phyloP scores from a whole-genome alignment of 2,329 filamentous ascomycete species.

The Ophiostoma novo-ulmi region DNA sequence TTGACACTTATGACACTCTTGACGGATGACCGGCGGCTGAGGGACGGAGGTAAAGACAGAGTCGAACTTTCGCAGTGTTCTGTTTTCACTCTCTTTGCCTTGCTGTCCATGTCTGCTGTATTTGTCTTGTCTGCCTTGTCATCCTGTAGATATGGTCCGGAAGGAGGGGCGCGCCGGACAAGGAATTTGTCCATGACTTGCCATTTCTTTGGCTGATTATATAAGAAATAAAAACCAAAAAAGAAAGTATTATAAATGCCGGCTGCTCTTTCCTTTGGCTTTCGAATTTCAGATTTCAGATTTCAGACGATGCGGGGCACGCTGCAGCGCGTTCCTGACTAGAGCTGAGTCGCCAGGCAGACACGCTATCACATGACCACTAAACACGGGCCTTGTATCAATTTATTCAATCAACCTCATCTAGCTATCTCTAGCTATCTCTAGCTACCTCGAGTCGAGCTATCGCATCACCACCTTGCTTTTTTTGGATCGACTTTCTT shows the following conservation, averaged over 20 bases:
- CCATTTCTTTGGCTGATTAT: constrained; percentile 13
- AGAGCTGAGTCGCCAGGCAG: constrained; percentile 11
- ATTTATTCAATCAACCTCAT: background rate
- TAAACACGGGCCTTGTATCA: background rate
- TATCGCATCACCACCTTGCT: background rate
- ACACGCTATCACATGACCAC: constrained; percentile 24
- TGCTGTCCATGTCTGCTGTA: background rate
- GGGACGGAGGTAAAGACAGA: background rate
- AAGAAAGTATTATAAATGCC: background rate
- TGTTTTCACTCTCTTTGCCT: constrained; percentile 16
- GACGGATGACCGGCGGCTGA: background rate
- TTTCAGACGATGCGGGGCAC: constrained; percentile 13
- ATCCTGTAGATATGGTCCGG: background rate
- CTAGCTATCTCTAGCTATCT: background rate
- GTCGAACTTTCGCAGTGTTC: background rate
- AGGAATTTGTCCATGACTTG: constrained; percentile 22
- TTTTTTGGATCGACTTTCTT: background rate
- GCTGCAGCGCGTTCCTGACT: constrained; percentile 15
- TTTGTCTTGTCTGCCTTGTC: background rate
- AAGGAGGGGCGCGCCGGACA: constrained; percentile 14
- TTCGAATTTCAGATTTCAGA: background rate
- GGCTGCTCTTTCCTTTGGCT: constrained; percentile 2
- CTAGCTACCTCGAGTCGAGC: background rate
- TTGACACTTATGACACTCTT: background rate
- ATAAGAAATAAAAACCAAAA: background rate